Base-by-base conservation (phyloP, 2,329 filamentous ascomycete genomes). In the Hypoxylon sp. region DNA sequence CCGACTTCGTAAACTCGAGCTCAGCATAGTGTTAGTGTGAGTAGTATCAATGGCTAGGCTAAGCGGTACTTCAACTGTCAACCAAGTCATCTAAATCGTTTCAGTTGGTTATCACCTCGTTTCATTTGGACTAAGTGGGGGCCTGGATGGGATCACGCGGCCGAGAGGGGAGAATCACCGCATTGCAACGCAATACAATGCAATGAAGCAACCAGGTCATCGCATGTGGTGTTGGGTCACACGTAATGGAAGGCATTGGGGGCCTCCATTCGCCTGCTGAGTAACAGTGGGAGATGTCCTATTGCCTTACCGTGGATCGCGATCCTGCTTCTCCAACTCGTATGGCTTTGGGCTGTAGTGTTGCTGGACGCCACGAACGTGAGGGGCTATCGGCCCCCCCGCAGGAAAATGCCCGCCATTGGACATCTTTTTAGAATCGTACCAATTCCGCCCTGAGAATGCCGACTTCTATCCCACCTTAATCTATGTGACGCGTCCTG, bases 391-490 rank as follows among this genome's bases (percentile, higher is more conserved):
- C 65, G 51, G 40, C 49, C 30, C 54, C 31, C 5, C 27, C 59
- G 8, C 6, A 51, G 40, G 20, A 22, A 59, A 67, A 67, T 74
- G 73, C 49, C 68, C 64, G 4, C 64, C 71, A 8, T 66, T 73
- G 33, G 20, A 66, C 27, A 62, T 75, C 31, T 59, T 62, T 3
- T 68, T 76, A 27, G 66, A 63, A 13, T 70, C 72, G 6, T 79
- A 75, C 61, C 79, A 80, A 40, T 67, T 81, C 1, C 81, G 81
- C 40, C 78, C 80, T 10, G 79, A 80, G 56, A 80, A 81, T 42
- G 77, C 75, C 4, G 79, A 81, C 50, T 81, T 77, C 66, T 77
- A 81, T 50, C 37, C 10, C 48, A n/a, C 8, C 4, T 42, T 40
- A 11, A 40, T 13, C 14, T 27, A 14, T 35, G 17, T 37, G 40